Conservation (phyloP, 257 asterid genomes). For the Nicotiana knightiana region DNA sequence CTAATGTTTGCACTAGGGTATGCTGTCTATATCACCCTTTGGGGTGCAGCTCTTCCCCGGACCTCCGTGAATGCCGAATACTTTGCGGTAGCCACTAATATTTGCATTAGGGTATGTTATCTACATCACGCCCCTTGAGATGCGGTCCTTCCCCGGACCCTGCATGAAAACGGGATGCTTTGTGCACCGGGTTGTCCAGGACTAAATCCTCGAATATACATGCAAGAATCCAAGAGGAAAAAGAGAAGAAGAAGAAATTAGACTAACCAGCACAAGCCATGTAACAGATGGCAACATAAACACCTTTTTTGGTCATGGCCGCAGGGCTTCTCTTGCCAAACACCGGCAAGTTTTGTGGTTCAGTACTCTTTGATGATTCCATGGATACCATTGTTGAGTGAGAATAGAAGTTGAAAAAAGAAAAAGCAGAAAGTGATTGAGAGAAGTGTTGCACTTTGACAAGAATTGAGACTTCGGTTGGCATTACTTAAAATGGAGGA, state of each 20-base stretch:
- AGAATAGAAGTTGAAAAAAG: background rate
- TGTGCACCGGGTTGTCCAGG: too few relatives aligned
- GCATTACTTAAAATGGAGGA: background rate
- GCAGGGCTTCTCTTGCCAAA: background rate
- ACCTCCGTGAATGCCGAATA: too few relatives aligned
- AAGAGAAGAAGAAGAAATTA: background rate
- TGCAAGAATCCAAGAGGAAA: background rate
- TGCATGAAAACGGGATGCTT: too few relatives aligned
- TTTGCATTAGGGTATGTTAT: too few relatives aligned
- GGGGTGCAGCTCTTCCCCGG: too few relatives aligned
- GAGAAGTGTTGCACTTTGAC: background rate
- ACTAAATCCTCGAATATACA: background rate
- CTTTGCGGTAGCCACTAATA: too few relatives aligned
- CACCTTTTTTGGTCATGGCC: slow-evolving; percentile 19
- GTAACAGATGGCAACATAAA: slow-evolving; percentile 22
- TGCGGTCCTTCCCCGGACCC: too few relatives aligned
- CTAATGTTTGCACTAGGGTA: too few relatives aligned
- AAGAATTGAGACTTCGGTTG: background rate
- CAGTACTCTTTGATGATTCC: slow-evolving; percentile 2
- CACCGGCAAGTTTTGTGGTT: background rate
- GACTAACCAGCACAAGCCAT: slow-evolving; percentile 25
- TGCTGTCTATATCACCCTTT: too few relatives aligned
- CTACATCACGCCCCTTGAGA: too few relatives aligned
- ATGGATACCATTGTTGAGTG: background rate
- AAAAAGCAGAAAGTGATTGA: background rate